Evolutionary conservation across 129 eudicot species (phyloP), one percentile per base, ranked within the genome.

Genomic region (Chrysanthemum seticuspe): DNA sequence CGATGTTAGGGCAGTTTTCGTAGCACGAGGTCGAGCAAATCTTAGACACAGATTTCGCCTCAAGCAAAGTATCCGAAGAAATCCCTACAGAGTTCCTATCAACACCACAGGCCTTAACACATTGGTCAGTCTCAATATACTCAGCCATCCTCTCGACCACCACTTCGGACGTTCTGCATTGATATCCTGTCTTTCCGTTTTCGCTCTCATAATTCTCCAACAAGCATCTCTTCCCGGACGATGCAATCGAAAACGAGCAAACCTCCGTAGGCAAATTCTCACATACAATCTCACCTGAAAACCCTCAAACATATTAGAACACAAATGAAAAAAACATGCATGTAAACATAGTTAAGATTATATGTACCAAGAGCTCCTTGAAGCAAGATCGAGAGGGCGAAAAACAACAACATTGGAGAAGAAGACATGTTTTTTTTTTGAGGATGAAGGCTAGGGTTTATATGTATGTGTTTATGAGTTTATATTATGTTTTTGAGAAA

Each of bases 211-310:
- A 83, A 15, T 89, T 89, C 75, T 89, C 96, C 73, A 92, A 52
- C 80, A 85, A 71, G 62, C 98, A 92, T 67, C 98, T 83, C 71
- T 92, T 92, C 67, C 98, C 98, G 0, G 98, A 89, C 0, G 96
- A 82, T 13, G 93, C 82, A 10, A 90, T 70, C 0, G 96, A 85
- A 47, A 85, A 90, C 0, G 93, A 61, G 57, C 96, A 90, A 13
- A 78, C 60, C 50, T 81, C 77, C 0, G 60, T 65, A 0, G 85
- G 84, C 75, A 88, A 77, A 50, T 77, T 79, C 76, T 88, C 96
- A 56, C 96, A 88, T 18, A 77, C 62, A 36, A 88, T 65, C 80
- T 83, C 96, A 40, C 85, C 95, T 81, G 67, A 3, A 52, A 10
- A 62, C 13, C 3, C 9, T 57, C 13, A 57, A 18, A 4, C 7